Evolutionary conservation across 164 flowering plant species (phyloP).

Genomic region (Malania oleifera): DNA sequence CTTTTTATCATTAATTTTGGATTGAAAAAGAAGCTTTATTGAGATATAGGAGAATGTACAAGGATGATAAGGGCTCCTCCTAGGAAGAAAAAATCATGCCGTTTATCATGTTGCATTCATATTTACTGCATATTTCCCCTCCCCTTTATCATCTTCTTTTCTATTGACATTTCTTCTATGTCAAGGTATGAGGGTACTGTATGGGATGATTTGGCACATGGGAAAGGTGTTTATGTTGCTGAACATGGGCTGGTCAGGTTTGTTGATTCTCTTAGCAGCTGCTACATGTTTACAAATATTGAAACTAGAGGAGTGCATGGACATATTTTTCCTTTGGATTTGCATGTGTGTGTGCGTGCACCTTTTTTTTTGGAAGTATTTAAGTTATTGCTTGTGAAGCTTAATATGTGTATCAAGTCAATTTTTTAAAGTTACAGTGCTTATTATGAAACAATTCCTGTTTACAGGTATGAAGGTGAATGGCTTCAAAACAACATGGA

Average conservation of each 20-base stretch:
- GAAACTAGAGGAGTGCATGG: no score
- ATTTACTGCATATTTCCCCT: not conserved
- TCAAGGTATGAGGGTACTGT: slow-evolving; percentile 95
- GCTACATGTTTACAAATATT: not conserved
- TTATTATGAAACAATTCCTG: slow-evolving; percentile 1
- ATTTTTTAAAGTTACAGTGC: no score
- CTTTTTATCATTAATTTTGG: no score
- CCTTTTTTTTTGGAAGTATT: no score
- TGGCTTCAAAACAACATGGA: slow-evolving; percentile 89
- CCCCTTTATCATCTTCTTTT: not conserved
- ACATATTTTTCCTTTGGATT: no score
- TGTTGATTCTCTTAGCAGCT: slow-evolving; percentile 10
- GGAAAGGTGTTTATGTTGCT: slow-evolving; percentile 84
- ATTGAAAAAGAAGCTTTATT: no score
- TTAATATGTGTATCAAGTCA: no score
- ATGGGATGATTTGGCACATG: slow-evolving; percentile 97
- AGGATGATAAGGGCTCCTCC: no score
- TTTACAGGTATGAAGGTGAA: slow-evolving; percentile 92
- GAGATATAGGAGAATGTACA: no score
- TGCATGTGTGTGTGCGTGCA: no score
- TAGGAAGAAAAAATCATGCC: no score
- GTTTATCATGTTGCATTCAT: not conserved
- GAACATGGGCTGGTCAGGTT: slow-evolving; percentile 83
- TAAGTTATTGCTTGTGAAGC: no score
- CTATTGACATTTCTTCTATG: slow-evolving; percentile 3